Conservation (phyloP, 495 filamentous ascomycete species). For the Penicillium ochrochloron region DNA sequence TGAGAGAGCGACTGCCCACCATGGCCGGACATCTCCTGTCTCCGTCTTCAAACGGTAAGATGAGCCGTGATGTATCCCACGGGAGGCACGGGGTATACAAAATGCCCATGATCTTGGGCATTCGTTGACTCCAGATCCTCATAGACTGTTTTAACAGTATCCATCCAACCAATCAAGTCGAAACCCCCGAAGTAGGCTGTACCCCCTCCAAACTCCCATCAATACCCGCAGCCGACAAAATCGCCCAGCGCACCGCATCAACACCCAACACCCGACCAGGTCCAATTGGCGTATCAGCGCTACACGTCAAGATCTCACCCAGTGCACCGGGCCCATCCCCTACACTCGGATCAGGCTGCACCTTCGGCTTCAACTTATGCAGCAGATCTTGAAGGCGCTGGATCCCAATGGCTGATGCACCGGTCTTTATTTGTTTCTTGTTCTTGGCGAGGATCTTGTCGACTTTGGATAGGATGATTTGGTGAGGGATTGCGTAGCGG, state of each 20-base stretch:
- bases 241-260: slow-evolving; percentile 54
- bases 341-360: slow-evolving; percentile 38
- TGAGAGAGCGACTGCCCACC: too few relatives aligned
- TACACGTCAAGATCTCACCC: slow-evolving; percentile 57
- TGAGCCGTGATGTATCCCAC: neutral
- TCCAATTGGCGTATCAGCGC: slow-evolving; percentile 38
- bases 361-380: slow-evolving; percentile 27
- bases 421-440: slow-evolving; percentile 37
- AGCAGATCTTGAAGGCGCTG: slow-evolving; percentile 38
- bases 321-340: slow-evolving; percentile 49
- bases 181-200: slow-evolving; percentile 9
- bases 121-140: neutral
- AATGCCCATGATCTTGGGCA: neutral
- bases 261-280: slow-evolving; percentile 49
- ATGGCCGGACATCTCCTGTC: neutral
- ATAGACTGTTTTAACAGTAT: neutral
- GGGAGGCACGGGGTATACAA: neutral
- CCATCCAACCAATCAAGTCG: neutral
- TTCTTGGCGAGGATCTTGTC: slow-evolving; percentile 59
- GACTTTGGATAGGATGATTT: slow-evolving; percentile 83
- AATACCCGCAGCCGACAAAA: slow-evolving; percentile 55
- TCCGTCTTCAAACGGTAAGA: neutral
- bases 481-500: slow-evolving; percentile 65
- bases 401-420: slow-evolving; percentile 34
- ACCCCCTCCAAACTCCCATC: slow-evolving; percentile 42